A percentile compares a stretch with the other conserved stretches of the same genome.
Conservation (phyloP, 768 basidiomycete genomes). For the Suillus luteus region DNA sequence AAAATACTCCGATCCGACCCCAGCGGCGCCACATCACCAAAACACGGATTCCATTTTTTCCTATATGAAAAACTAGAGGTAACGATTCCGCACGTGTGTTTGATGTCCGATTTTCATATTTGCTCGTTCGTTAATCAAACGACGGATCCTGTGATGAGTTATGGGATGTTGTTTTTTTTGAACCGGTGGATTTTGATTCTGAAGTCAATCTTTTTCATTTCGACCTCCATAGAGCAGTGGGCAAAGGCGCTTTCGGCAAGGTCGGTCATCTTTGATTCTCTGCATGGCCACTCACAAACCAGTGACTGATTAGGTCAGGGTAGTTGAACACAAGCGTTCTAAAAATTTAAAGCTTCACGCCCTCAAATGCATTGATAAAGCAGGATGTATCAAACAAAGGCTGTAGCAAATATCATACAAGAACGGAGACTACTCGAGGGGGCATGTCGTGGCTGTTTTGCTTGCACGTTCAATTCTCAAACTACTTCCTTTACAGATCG, state of each 20-base stretch:
- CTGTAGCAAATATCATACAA: constrained; percentile 91
- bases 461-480: constrained; percentile 16
- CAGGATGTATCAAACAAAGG: constrained; percentile 87
- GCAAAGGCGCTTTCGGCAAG: constrained; percentile 98
- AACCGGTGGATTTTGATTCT: constrained; percentile 83
- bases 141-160: constrained; percentile 42
- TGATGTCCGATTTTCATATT: too few species aligned
- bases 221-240: constrained; percentile 91
- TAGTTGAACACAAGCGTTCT: constrained; percentile 93
- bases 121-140: too few species aligned
- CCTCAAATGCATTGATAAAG: constrained; percentile 97
- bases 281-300: constrained; percentile 15
- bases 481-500: constrained; percentile 52
- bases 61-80: too few species aligned
- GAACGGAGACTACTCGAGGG: constrained; percentile 92
- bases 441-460: constrained; percentile 44
- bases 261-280: constrained; percentile 40
- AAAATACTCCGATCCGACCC: too few species aligned
- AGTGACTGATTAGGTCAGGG: constrained; percentile 70
- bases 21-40: too few species aligned
- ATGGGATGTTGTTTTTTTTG: constrained; percentile 65
- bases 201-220: constrained; percentile 95
- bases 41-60: too few species aligned
- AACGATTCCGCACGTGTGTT: too few species aligned
- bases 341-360: constrained; percentile 94